Evolutionary conservation across 495 filamentous ascomycete species (phyloP), one percentile per base, ranked within the genome.

Genomic region (Rhizodiscina lignyota): DNA sequence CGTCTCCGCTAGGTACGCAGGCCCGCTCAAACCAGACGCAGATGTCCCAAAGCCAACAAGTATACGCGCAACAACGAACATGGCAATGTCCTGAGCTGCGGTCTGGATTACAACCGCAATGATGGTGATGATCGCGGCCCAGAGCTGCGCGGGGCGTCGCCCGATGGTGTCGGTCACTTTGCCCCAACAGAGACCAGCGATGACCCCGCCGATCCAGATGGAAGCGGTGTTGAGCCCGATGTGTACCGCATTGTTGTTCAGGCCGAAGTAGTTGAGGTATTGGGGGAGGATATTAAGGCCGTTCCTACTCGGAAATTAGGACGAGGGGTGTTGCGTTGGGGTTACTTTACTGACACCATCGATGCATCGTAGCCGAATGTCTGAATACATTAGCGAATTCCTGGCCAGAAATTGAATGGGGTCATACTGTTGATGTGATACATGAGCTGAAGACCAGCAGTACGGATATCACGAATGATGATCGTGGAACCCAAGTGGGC

Each of bases 241-340:
- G 0, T 60, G 64, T 0, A 56, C 54, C 1, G 56, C 22, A 13
- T 49, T 61, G n/a, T n/a, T n/a, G n/a, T n/a, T n/a, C 10, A 67
- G 49, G 18, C 59, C 35, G 53, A 68, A 70, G 44, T 68, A 68
- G 23, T 64, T 51, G 4, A 46, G 57, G 35, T 68, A 70, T 5
- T 43, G 50, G 1, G 62, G 58, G 1, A 68, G 44, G 34, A 68
- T 67, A 32, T 68, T 65, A 17, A 70, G 53, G 1, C 63, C 64
- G 36, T 68, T 68, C 37, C n/a, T n/a, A n/a, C n/a, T n/a, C n/a
- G n/a, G n/a, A n/a, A n/a, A n/a, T n/a, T n/a, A n/a, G n/a, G n/a
- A n/a, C n/a, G n/a, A n/a, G n/a, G n/a, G n/a, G n/a, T n/a, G n/a
- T n/a, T n/a, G n/a, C n/a, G n/a, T n/a, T n/a, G n/a, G n/a, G n/a